Conservation (phyloP, 345 rosid species). For the Melastoma malabathricum region DNA sequence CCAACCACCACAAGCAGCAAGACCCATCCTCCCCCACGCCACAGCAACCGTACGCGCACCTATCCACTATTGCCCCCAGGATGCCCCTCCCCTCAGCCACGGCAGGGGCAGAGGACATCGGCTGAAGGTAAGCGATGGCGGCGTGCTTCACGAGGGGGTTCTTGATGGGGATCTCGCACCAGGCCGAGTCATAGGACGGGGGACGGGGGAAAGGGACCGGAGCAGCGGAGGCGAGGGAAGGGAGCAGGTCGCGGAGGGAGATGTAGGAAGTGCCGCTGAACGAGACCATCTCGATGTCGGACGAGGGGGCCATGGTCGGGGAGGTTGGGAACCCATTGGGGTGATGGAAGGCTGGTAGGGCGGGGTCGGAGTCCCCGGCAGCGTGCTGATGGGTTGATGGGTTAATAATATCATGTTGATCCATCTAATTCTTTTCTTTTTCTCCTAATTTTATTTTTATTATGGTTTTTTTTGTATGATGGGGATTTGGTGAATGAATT, state of each 20-base stretch:
- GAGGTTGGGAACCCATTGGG: conserved; percentile 12
- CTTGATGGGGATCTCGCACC: conserved; percentile 42
- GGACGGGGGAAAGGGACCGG: conserved; percentile 21
- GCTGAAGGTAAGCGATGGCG: conserved; percentile 51
- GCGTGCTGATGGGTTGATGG: neutral
- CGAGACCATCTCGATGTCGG: conserved; percentile 29
- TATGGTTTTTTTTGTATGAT: too few species aligned
- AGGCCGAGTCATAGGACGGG: conserved; percentile 30
- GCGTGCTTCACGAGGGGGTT: conserved; percentile 54
- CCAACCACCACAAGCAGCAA: conserved; percentile 10
- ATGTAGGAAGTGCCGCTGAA: conserved; percentile 26
- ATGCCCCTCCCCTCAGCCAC: conserved; percentile 19
- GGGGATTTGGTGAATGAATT: too few species aligned
- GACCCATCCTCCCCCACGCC: neutral
- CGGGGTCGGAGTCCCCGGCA: neutral
- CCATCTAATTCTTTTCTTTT: too few species aligned
- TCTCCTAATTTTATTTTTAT: too few species aligned
- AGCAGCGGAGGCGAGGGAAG: conserved; percentile 12
- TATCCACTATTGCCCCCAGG: conserved; percentile 14
- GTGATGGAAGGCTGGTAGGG: conserved; percentile 8
- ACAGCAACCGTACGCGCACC: conserved; percentile 24
- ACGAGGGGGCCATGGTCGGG: conserved; percentile 1
- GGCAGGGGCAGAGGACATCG: conserved; percentile 26
- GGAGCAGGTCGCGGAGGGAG: conserved; percentile 39
- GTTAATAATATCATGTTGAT: neutral